Percentiles rank a stretch among this genome's conserved stretches.
Evolutionary conservation across 768 basidiomycete genomes (phyloP).

Genomic region (Crassisporium funariophilum): DNA sequence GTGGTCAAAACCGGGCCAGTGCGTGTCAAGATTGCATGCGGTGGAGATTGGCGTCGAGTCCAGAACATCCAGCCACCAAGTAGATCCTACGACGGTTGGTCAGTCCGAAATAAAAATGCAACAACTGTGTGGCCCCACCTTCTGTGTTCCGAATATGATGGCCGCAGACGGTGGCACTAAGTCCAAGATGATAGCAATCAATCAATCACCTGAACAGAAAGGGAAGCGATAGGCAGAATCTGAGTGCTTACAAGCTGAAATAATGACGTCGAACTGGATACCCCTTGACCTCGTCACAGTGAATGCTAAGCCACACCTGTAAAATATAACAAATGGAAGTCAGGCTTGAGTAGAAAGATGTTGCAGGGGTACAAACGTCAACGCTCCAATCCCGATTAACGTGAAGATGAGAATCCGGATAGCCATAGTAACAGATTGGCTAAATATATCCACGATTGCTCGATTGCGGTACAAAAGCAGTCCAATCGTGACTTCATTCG

Average conservation of each 20-base stretch:
- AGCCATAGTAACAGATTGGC: slow-evolving; percentile 29
- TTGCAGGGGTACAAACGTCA: slow-evolving; percentile 18
- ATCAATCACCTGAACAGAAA: neutral
- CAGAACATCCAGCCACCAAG: slow-evolving; percentile 18
- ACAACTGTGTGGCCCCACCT: slow-evolving; percentile 19
- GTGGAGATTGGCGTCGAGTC: slow-evolving; percentile 4
- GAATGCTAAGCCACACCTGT: slow-evolving; percentile 30
- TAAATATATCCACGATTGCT: slow-evolving; percentile 23
- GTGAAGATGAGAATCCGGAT: slow-evolving; percentile 31
- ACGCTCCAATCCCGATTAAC: slow-evolving; percentile 17
- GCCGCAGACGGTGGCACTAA: slow-evolving; percentile 31
- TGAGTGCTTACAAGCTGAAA: slow-evolving; percentile 28
- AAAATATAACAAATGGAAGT: neutral
- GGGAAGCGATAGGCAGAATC: neutral
- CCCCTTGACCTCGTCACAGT: slow-evolving; percentile 22
- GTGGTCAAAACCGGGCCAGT: slow-evolving; percentile 14
- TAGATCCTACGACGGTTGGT: slow-evolving; percentile 14
- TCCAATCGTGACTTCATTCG: slow-evolving; percentile 28
- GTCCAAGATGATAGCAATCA: neutral
- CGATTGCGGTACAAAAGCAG: slow-evolving; percentile 28
- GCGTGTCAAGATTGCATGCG: slow-evolving; percentile 2
- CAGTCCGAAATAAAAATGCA: neutral
- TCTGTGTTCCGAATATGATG: slow-evolving; percentile 32
- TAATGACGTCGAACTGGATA: slow-evolving; percentile 30
- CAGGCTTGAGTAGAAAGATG: neutral